phyloP scores from a whole-genome alignment of 768 basidiomycete species.

The Neoboletus subvelutipes region DNA sequence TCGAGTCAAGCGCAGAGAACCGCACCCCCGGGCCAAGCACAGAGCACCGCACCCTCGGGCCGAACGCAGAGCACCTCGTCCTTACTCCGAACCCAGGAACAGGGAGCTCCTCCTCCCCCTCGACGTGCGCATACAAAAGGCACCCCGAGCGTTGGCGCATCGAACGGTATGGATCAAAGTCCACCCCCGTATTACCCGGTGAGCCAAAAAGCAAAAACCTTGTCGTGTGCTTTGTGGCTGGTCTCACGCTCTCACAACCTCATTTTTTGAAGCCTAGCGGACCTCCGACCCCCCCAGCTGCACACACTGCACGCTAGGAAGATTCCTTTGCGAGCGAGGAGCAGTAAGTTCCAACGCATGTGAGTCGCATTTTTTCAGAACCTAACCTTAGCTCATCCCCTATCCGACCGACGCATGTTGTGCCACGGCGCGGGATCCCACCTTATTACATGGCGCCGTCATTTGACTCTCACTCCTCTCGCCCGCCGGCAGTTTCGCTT shows the following conservation, averaged over 20 bases:
- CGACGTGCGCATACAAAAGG: conserved; percentile 2
- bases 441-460: conserved; percentile 4
- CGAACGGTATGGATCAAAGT: conserved; percentile 6
- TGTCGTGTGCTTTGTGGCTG: background rate
- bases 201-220: background rate
- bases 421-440: conserved; percentile 8
- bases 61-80: background rate
- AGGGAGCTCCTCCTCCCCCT: background rate
- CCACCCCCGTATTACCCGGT: conserved; percentile 30
- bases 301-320: conserved; percentile 6
- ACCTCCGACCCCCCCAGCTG: conserved; percentile 1
- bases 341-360: background rate
- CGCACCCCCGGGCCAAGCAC: background rate
- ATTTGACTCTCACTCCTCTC: background rate
- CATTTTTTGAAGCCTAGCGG: conserved; percentile 1
- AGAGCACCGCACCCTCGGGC: background rate
- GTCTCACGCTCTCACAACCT: background rate
- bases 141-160: background rate
- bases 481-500: background rate
- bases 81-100: background rate
- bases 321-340: background rate
- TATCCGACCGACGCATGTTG: background rate
- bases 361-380: conserved; percentile 1
- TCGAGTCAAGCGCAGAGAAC: background rate
- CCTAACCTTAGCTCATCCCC: background rate